Evolutionary conservation across 1,139 yeast species (phyloP).

Genomic region (Yamadazyma mexicana): DNA sequence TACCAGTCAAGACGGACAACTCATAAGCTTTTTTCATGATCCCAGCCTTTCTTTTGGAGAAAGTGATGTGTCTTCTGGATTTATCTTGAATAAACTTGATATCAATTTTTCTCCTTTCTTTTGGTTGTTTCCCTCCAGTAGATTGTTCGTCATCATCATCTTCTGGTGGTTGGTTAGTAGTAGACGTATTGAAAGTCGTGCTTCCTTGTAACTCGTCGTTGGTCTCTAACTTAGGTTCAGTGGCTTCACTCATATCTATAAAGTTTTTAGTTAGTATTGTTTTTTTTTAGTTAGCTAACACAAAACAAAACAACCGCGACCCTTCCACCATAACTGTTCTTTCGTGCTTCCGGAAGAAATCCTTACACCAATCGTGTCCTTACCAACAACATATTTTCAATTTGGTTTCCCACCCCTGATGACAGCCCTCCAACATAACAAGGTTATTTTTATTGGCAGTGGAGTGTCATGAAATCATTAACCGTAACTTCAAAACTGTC

Average conservation of each 20-base stretch:
- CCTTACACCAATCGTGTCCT: no score
- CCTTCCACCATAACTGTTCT: no score
- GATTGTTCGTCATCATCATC: conserved; percentile 76
- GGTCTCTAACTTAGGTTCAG: conserved; percentile 41
- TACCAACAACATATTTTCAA: no score
- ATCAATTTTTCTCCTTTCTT: conserved; percentile 95
- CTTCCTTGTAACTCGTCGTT: conserved; percentile 27
- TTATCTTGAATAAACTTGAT: conserved; percentile 96
- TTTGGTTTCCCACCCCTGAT: no score
- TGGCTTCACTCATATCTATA: conserved; percentile 38
- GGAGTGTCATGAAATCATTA: no score
- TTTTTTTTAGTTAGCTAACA: background rate
- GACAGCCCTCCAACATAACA: no score
- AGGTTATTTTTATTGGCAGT: no score
- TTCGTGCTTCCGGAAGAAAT: no score
- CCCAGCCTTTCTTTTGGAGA: conserved; percentile 96
- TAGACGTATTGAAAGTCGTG: conserved; percentile 15
- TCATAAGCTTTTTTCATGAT: conserved; percentile 99
- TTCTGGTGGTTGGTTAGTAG: conserved; percentile 23
- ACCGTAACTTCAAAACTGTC: no score
- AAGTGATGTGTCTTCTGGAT: conserved; percentile 95
- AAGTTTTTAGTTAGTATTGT: conserved; percentile 13
- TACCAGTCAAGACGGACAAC: conserved; percentile 91
- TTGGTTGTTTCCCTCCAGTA: conserved; percentile 53
- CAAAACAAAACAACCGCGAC: background rate